Base-by-base conservation (phyloP, 768 basidiomycete species). In the Lepiota venenata region DNA sequence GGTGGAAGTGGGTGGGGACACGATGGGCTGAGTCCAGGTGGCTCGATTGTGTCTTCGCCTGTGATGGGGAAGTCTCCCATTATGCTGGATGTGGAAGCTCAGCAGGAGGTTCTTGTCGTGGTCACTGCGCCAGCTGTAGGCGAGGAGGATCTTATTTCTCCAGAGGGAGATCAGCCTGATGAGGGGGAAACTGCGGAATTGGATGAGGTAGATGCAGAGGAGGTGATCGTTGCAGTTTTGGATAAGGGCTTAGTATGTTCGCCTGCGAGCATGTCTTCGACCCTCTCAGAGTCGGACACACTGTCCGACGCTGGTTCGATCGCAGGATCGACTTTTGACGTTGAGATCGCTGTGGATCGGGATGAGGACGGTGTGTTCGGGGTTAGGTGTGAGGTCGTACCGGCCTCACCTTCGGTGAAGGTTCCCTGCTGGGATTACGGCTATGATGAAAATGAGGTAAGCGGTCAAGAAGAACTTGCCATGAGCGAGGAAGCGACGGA, bases 391-490 rank as follows among this genome's bases (percentile, higher is more conserved):
- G 44, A 54, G 22, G 22, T 46, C 25, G 52, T 47, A 4, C 38
- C 45, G 3, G 37, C 45, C 32, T 54, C 45, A 18, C 36, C 35
- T n/a, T 22, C 29, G 9, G 55, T n/a, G 2, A 15, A 32, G 40
- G 21, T n/a, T 4, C 11, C 27, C 22, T 40, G 12, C 21, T 50
- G 47, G 29, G 43, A 48, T 39, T 45, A 38, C 41, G 42, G 18
- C 7, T 36, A 36, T 10, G 29, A 59, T 21, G 22, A 40, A 7
- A 41, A 47, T n/a, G 50, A 41, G n/a, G 49, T n/a, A 16, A 22
- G n/a, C n/a, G 50, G 46, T 4, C 44, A 39, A 2, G 36, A 11
- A 20, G 20, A 32, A 4, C 56, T 60, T 32, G 71, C 69, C 18
- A 61, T 62, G n/a, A 7, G n/a, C 14, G 44, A 14, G 6, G 32